Percentiles rank a stretch among this genome's conserved stretches.
Conservation (phyloP, 805 yeast species). For the Pachysolen tannophilus region DNA sequence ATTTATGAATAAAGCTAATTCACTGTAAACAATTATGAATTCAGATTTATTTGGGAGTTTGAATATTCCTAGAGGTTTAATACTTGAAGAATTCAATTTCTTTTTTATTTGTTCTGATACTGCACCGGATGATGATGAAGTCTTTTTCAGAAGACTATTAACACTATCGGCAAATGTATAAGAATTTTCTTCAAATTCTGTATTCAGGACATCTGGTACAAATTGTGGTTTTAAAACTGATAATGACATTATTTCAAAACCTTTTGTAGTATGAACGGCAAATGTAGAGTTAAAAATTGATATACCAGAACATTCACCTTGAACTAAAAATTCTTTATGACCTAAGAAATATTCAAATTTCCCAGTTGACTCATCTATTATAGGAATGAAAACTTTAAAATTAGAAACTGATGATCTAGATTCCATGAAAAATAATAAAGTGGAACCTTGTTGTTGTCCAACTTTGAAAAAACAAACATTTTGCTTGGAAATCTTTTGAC, state of each 20-base stretch:
- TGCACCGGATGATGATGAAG: conserved; percentile 6
- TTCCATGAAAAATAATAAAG: conserved; percentile 48
- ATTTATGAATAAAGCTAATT: conserved; percentile 61
- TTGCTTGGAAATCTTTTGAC: conserved; percentile 42
- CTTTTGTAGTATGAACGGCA: conserved; percentile 58
- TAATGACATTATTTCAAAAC: conserved; percentile 57
- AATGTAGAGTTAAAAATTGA: conserved; percentile 59
- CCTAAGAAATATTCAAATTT: conserved; percentile 34
- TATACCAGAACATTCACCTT: conserved; percentile 51
- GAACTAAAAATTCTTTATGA: conserved; percentile 39
- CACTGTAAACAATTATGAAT: conserved; percentile 59
- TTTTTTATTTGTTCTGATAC: conserved; percentile 31
- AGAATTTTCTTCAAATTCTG: conserved; percentile 5
- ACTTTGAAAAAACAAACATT: conserved; percentile 54
- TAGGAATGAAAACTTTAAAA: conserved; percentile 53
- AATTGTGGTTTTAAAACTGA: conserved; percentile 50
- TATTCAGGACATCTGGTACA: conserved; percentile 38
- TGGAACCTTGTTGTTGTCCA: conserved; percentile 61
- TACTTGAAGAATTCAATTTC: conserved; percentile 26
- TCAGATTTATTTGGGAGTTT: conserved; percentile 45
- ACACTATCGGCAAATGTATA: too few species aligned
- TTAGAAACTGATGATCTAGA: conserved; percentile 36
- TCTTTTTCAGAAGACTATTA: too few species aligned
- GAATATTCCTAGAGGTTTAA: conserved; percentile 55
- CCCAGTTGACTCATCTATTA: conserved; percentile 16